A percentile compares a stretch with the other conserved stretches of the same genome.
Conservation (phyloP, 768 basidiomycete species). For the Auriscalpium microsporum region DNA sequence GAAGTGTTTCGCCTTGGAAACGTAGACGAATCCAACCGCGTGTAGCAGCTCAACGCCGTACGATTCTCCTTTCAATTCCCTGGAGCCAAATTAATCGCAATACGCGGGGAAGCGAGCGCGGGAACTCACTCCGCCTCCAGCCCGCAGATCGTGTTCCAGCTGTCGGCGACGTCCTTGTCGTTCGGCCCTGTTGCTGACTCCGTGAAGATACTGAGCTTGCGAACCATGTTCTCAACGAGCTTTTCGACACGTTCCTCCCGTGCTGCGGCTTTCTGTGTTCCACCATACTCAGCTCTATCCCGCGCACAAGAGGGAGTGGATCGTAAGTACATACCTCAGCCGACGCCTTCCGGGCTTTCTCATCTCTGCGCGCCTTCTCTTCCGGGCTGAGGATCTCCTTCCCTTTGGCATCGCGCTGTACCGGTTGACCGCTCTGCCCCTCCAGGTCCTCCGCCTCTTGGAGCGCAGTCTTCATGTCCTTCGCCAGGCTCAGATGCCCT, state of each 20-base stretch:
- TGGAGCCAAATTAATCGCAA: slow-evolving; percentile 18
- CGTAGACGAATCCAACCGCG: slow-evolving; percentile 80
- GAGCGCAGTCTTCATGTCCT: slow-evolving; percentile 88
- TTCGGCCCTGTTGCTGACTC: slow-evolving; percentile 69
- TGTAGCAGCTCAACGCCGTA: slow-evolving; percentile 84
- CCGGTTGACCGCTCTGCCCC: slow-evolving; percentile 28
- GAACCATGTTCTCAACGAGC: slow-evolving; percentile 69
- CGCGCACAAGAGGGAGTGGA: background rate
- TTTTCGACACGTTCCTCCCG: slow-evolving; percentile 67
- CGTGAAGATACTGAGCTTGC: slow-evolving; percentile 81
- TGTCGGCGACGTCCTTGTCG: slow-evolving; percentile 59
- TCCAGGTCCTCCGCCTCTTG: slow-evolving; percentile 75
- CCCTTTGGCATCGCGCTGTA: slow-evolving; percentile 44
- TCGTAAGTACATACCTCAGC: slow-evolving; percentile 50
- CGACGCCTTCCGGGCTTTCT: slow-evolving; percentile 54
- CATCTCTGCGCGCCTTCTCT: slow-evolving; percentile 44
- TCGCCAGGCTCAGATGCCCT: slow-evolving; percentile 78
- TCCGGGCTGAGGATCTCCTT: slow-evolving; percentile 30
- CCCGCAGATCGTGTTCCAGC: slow-evolving; percentile 70
- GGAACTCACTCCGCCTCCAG: slow-evolving; percentile 71
- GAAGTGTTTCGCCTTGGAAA: slow-evolving; percentile 74
- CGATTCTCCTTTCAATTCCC: slow-evolving; percentile 77
- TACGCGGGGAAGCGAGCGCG: background rate
- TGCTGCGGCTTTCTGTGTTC: slow-evolving; percentile 63
- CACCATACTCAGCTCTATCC: no score